Evolutionary conservation across 192 early-diverging fungal species (phyloP).

Genomic region (Spinellus fusiger): DNA sequence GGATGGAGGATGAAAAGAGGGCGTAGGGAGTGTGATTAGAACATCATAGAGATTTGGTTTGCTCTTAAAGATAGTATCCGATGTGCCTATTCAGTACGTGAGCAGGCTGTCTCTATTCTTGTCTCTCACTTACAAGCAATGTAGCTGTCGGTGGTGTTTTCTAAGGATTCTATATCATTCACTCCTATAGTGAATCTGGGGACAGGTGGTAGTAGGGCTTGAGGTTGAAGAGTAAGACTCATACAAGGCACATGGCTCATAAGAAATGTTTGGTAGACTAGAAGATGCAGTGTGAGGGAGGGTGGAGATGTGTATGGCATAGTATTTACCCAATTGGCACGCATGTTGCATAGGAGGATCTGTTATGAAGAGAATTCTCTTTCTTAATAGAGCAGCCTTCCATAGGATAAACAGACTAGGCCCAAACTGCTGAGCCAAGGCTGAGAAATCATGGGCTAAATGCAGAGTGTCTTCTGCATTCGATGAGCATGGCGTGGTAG

Average conservation of each 20-base stretch:
- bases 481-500: background rate
- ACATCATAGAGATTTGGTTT: conserved; percentile 45
- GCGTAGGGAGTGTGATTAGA: conserved; percentile 32
- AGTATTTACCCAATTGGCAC: conserved; percentile 39
- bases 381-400: conserved; percentile 44
- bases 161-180: conserved; percentile 39
- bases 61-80: conserved; percentile 41
- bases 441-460: conserved; percentile 37
- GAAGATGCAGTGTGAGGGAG: background rate
- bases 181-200: conserved; percentile 39
- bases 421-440: conserved; percentile 39
- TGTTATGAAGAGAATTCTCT: conserved; percentile 45
- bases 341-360: conserved; percentile 38
- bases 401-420: conserved; percentile 48
- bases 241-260: conserved; percentile 33
- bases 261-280: conserved; percentile 45
- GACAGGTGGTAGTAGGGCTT: conserved; percentile 27
- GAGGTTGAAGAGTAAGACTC: conserved; percentile 1
- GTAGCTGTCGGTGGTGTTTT: conserved; percentile 29
- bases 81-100: conserved; percentile 33
- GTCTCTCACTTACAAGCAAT: conserved; percentile 38
- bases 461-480: conserved; percentile 11
- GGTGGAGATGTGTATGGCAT: background rate
- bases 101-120: background rate
- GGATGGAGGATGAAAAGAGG: background rate